phyloP scores from a whole-genome alignment of 495 filamentous ascomycete genomes.

The Geoglossum glabrum region DNA sequence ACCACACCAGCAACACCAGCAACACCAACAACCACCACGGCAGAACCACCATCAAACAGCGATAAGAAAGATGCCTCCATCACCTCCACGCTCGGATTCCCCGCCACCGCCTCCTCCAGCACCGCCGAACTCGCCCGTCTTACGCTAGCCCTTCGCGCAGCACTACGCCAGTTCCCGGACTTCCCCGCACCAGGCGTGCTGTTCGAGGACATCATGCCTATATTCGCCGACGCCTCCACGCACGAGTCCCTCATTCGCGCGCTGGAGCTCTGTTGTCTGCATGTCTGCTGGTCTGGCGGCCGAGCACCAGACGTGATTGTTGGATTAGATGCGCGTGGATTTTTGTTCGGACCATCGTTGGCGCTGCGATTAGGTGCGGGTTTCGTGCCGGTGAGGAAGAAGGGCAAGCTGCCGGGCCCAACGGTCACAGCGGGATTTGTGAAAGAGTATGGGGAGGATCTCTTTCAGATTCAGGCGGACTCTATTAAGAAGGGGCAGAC shows the following conservation, averaged over 20 bases:
- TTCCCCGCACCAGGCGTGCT: conserved; percentile 88
- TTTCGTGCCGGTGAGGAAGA: conserved; percentile 90
- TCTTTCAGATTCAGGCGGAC: conserved; percentile 85
- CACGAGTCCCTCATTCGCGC: conserved; percentile 66
- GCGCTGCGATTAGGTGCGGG: conserved; percentile 67
- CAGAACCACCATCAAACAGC: not conserved
- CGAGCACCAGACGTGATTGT: conserved; percentile 67
- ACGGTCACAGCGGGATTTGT: conserved; percentile 62
- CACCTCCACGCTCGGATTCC: conserved; percentile 28
- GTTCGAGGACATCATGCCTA: conserved; percentile 95
- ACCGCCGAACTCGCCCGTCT: conserved; percentile 80
- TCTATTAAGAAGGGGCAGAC: conserved; percentile 70
- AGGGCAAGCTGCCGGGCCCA: conserved; percentile 86
- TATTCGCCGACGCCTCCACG: conserved; percentile 63
- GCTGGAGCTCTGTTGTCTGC: conserved; percentile 62
- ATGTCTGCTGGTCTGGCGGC: conserved; percentile 25
- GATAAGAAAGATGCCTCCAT: conserved; percentile 13
- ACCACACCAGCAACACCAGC: conserved; percentile 9
- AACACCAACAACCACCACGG: not conserved
- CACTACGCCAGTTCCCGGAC: conserved; percentile 65
- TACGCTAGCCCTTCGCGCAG: conserved; percentile 52
- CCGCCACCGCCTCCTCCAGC: conserved; percentile 40
- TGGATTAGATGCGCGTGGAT: conserved; percentile 84
- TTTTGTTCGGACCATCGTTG: conserved; percentile 82
- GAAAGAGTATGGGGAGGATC: conserved; percentile 95